Conservation (phyloP, 2,329 filamentous ascomycete species). For the Ophiostoma perfectum region DNA sequence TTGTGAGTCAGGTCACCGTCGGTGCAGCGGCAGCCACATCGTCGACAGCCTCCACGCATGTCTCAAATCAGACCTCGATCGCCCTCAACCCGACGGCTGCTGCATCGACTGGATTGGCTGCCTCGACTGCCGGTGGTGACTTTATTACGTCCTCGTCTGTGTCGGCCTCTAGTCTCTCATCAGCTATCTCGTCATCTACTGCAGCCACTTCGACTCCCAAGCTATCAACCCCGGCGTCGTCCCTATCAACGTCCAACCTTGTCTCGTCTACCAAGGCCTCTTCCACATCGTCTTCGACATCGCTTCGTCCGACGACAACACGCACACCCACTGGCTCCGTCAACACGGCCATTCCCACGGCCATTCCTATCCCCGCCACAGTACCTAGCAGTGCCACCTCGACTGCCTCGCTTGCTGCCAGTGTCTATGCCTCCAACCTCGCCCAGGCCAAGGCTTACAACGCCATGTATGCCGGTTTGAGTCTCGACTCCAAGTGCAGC, state of each 20-base stretch:
- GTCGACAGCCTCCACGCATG: slow-evolving; percentile 4
- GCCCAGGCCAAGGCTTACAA: slow-evolving; percentile 44
- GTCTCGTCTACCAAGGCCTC: neutral
- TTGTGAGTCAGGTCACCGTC: slow-evolving; percentile 36
- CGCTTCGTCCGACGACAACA: neutral
- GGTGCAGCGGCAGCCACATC: slow-evolving; percentile 31
- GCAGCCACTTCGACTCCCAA: too few relatives aligned
- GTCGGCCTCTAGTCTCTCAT: too few relatives aligned
- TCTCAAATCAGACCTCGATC: neutral
- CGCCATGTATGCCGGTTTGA: slow-evolving; percentile 41
- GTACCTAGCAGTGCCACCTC: neutral
- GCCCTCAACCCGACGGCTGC: neutral
- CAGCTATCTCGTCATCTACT: too few relatives aligned
- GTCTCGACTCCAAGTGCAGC: slow-evolving; percentile 43
- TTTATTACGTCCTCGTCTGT: neutral
- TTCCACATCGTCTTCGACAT: neutral
- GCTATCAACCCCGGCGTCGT: neutral
- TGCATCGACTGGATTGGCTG: neutral
- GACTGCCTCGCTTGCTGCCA: slow-evolving; percentile 39
- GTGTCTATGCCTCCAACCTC: slow-evolving; percentile 43
- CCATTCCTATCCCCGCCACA: neutral
- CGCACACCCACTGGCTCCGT: slow-evolving; percentile 3
- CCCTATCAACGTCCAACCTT: too few relatives aligned
- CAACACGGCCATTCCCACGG: slow-evolving; percentile 6
- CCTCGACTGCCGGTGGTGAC: neutral